A percentile compares a stretch with the other conserved stretches of the same genome.
These are phyloP conservation scores for Medicago ruthenica DNA, from an alignment of 306 rosid species.

Conservation along the genomic window DNA sequence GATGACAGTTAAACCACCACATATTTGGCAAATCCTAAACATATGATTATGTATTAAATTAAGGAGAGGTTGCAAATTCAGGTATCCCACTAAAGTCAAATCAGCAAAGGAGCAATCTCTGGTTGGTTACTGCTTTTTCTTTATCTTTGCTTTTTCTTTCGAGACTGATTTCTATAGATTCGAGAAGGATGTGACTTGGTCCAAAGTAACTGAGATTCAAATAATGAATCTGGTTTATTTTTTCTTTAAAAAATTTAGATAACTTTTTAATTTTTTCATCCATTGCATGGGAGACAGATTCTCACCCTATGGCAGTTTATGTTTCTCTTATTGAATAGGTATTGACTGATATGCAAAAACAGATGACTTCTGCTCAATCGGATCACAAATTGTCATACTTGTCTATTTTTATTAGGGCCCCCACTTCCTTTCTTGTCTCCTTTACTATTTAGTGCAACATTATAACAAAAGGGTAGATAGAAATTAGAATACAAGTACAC, in stretches of 20 bases:
- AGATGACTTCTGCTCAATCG: slow-evolving; percentile 42
- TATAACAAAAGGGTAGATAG: slow-evolving; percentile 3
- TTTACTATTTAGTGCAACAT: slow-evolving; percentile 32
- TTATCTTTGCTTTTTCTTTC: slow-evolving; percentile 60
- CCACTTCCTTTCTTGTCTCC: slow-evolving; percentile 37
- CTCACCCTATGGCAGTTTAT: slow-evolving; percentile 65
- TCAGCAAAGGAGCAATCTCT: slow-evolving; percentile 58
- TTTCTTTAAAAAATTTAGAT: not conserved
- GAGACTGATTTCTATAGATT: slow-evolving; percentile 65
- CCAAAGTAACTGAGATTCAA: slow-evolving; percentile 71
- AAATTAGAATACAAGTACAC: slow-evolving; percentile 4
- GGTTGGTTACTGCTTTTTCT: slow-evolving; percentile 61
- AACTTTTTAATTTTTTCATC: not conserved
- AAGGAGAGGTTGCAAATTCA: slow-evolving; percentile 32
- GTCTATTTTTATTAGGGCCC: slow-evolving; percentile 33
- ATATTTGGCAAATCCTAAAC: slow-evolving; percentile 38
- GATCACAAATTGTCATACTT: slow-evolving; percentile 44
- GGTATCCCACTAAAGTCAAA: slow-evolving; percentile 49
- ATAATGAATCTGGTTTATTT: slow-evolving; percentile 47
- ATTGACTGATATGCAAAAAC: slow-evolving; percentile 36
- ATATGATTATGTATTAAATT: slow-evolving; percentile 25
- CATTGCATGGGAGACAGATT: slow-evolving; percentile 74
- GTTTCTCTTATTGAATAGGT: slow-evolving; percentile 43
- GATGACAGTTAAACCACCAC: slow-evolving; percentile 27
- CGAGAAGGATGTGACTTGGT: slow-evolving; percentile 75